Base-by-base conservation (phyloP, 2,329 filamentous ascomycete species). In the Colletotrichum sp. region DNA sequence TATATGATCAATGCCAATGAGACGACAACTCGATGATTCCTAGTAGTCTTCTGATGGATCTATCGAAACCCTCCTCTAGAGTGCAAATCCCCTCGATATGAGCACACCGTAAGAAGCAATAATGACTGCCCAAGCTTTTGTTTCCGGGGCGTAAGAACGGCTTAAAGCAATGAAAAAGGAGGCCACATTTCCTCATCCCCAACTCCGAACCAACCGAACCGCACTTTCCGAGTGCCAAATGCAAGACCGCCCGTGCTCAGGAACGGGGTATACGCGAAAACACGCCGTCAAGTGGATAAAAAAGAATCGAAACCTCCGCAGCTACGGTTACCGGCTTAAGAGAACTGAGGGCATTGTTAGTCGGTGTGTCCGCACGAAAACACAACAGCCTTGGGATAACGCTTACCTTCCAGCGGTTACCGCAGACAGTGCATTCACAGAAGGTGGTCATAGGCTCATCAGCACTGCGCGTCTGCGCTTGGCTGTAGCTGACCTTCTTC, bases 401-500 rank as follows among this genome's bases (percentile, higher is more conserved):
- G n/a, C 15, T 33, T 43, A 93, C 92, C 90, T 94, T 94, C 92
- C 92, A 94, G 69, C 92, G 88, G 80, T 94, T 89, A 62, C 92
- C 92, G 80, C 92, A 94, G 76, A 90, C 87, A 80, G 90, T 91
- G 81, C 92, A 94, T 81, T 93, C 91, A 84, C 92, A 94, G 83
- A 94, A 94, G 43, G 92, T 94, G 75, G 92, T 94, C 92, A 94
- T 94, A 77, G 96, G 96, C 86, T 98, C 97, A 90, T 99, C 97
- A 77, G 97, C 97, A 86, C 92, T 94, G 77, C 97, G 90, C 18
- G 97, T 99, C 88, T 99, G 97, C 6, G 97, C 97, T 86, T 99
- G 97, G 63, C 92, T 95, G 85, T 99, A 99, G 84, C 93, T 95
- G 81, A 98, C 97, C 88, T 95, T 96, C 88, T 94, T 96, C 89